Conservation (phyloP, 768 basidiomycete genomes). For the Boletus eberwhitei region DNA sequence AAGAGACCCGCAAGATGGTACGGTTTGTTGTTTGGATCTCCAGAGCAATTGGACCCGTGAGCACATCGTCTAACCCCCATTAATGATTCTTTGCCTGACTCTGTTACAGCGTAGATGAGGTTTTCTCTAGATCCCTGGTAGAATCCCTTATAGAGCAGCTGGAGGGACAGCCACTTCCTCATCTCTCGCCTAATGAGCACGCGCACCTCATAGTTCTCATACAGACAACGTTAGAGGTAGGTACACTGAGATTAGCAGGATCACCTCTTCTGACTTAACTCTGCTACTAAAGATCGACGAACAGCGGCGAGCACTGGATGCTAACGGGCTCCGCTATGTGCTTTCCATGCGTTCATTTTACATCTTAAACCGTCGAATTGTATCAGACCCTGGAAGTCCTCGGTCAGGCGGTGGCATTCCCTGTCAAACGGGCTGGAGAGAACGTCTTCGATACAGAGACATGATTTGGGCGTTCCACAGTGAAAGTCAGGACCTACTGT, state of each 20-base stretch:
- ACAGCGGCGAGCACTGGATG: constrained; percentile 85
- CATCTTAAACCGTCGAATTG: constrained; percentile 67
- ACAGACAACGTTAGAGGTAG: constrained; percentile 82
- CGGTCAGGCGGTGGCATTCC: constrained; percentile 39
- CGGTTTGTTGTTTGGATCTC: constrained; percentile 50
- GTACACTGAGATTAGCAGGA: constrained; percentile 7
- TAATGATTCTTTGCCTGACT: constrained; percentile 2
- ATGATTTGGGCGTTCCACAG: constrained; percentile 98
- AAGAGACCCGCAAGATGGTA: constrained; percentile 37
- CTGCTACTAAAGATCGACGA: constrained; percentile 68
- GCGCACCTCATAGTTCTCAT: constrained; percentile 81
- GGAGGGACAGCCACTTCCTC: constrained; percentile 60
- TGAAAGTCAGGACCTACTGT: constrained; percentile 83
- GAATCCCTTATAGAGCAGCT: constrained; percentile 59
- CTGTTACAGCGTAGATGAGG: constrained; percentile 41
- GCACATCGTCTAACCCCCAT: constrained; percentile 10
- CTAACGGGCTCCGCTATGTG: constrained; percentile 90
- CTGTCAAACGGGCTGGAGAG: constrained; percentile 55
- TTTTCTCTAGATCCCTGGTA: constrained; percentile 61
- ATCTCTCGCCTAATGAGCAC: constrained; percentile 76
- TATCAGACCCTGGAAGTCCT: constrained; percentile 47
- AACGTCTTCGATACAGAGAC: constrained; percentile 87
- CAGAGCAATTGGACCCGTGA: constrained; percentile 45
- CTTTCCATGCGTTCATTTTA: constrained; percentile 91
- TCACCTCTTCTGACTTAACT: neutral